A percentile compares a stretch with the other conserved stretches of the same genome.
These are phyloP conservation scores for Cytospora mali DNA, from an alignment of 2,329 filamentous ascomycete species.

Conservation along the genomic window DNA sequence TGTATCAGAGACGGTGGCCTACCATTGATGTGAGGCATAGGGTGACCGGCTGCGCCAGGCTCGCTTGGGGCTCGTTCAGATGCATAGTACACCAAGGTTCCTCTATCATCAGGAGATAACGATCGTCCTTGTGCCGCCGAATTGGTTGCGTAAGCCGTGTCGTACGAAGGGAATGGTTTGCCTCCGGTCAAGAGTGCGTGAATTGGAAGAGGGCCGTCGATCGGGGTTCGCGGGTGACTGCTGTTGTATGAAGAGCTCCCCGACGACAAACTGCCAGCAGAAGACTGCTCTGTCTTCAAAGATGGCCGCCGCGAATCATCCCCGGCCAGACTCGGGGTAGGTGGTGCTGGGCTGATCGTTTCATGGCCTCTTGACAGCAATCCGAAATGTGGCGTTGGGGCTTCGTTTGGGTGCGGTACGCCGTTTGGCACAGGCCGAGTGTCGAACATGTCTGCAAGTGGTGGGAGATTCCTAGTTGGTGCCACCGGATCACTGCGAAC, in stretches of 20 bases:
- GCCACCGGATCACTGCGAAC: slow-evolving; percentile 36
- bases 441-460: slow-evolving; percentile 53
- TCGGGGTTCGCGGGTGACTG: slow-evolving; percentile 47
- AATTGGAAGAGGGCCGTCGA: slow-evolving; percentile 56
- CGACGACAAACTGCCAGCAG: slow-evolving; percentile 47
- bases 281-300: slow-evolving; percentile 50
- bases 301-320: slow-evolving; percentile 42
- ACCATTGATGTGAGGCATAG: slow-evolving; percentile 28
- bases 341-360: slow-evolving; percentile 33
- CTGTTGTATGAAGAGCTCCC: slow-evolving; percentile 40
- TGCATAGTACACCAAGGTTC: not conserved
- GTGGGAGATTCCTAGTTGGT: slow-evolving; percentile 45
- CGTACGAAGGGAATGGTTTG: slow-evolving; percentile 29
- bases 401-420: slow-evolving; percentile 27
- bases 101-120: slow-evolving; percentile 29
- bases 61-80: slow-evolving; percentile 23
- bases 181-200: slow-evolving; percentile 50
- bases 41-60: slow-evolving; percentile 4
- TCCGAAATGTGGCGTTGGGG: slow-evolving; percentile 6
- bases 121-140: slow-evolving; percentile 19
- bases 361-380: slow-evolving; percentile 27
- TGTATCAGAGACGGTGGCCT: slow-evolving; percentile 9
- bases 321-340: slow-evolving; percentile 33
- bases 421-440: slow-evolving; percentile 34
- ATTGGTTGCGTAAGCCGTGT: slow-evolving; percentile 13